Evolutionary conservation across 2,329 filamentous ascomycete genomes (phyloP), one percentile per base, ranked within the genome.

Genomic region (Botrytis paeoniae): DNA sequence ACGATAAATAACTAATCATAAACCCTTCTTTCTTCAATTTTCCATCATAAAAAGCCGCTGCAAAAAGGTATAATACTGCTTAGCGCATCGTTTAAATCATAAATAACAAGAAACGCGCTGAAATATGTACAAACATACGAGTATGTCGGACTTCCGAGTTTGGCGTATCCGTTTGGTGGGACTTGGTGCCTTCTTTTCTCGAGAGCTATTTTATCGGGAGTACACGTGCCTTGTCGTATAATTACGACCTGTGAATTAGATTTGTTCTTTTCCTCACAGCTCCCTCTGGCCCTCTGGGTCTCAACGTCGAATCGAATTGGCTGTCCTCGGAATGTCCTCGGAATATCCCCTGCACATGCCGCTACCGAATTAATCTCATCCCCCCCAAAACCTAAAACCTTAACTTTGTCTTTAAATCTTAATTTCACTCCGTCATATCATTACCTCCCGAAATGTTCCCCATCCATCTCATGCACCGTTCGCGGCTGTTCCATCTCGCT

Each of bases 391-490:
- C 22, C 22, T 9, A 51, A 51, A 51, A 54, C 22, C 63, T 20
- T 10, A 20, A 54, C 7, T 25, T 37, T 37, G 10, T 39, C n/a
- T 22, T n/a, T 25, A 63, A 37, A n/a, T 10, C 16, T n/a, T 16
- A 66, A 16, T 48, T 29, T 5, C 25, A 6, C 32, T 35, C 37
- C 43, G 4, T 54, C n/a, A 20, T 32, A 66, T 37, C 14, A 51
- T 22, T 12, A 16, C 25, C 63, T 7, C 14, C 43, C 22, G 25
- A 48, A 25, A 37, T n/a, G 14, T 0, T 25, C 25, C 25, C 64
- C 64, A 29, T 66, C 64, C 22, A 66, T 54, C 9, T 66, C 64
- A 66, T 66, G 64, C 22, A 54, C 22, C 32, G 35, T 22, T n/a
- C 45, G 54, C 16, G 7, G 32, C 32, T 48, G 25, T 6, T 66